A percentile compares a stretch with the other conserved stretches of the same genome.
Evolutionary conservation across 2,329 filamentous ascomycete genomes (phyloP).

Genomic region (Nectriaceae sp.): DNA sequence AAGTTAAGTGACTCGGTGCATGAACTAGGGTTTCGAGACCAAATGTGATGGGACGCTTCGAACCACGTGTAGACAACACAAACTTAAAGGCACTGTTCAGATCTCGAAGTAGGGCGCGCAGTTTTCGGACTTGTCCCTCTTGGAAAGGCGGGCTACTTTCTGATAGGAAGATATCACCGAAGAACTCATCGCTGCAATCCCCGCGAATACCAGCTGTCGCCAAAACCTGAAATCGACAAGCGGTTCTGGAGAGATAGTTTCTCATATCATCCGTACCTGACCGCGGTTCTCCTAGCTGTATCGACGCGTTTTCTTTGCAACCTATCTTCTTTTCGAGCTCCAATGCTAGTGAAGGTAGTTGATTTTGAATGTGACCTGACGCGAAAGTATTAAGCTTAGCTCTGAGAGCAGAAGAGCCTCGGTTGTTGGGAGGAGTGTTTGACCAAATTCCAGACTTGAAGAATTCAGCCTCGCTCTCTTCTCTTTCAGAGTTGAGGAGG

Average conservation of each 20-base stretch:
- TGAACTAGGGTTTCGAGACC: too few relatives aligned
- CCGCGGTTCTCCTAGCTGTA: neutral
- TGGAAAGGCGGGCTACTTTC: too few relatives aligned
- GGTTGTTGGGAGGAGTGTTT: neutral
- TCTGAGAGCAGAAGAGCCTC: neutral
- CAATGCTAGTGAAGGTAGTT: neutral
- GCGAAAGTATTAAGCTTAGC: neutral
- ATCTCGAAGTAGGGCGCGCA: constrained; percentile 2
- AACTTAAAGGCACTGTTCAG: constrained; percentile 5
- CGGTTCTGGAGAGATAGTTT: constrained; percentile 3
- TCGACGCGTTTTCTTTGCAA: neutral
- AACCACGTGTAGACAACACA: constrained; percentile 3
- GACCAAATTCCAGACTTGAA: too few relatives aligned
- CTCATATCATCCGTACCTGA: constrained; percentile 4
- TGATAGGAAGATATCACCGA: neutral
- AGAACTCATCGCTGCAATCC: constrained; percentile 5
- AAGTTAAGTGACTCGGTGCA: too few relatives aligned
- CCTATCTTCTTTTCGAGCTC: neutral
- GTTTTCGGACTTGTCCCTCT: constrained; percentile 2
- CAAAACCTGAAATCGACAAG: constrained; percentile 2
- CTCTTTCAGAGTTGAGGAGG: too few relatives aligned
- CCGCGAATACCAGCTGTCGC: constrained; percentile 1
- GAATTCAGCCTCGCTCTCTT: too few relatives aligned
- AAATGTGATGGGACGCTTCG: too few relatives aligned
- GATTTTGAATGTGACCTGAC: neutral